phyloP scores from a whole-genome alignment of 1,139 yeast genomes.

The Debaryomyces fabryi region DNA sequence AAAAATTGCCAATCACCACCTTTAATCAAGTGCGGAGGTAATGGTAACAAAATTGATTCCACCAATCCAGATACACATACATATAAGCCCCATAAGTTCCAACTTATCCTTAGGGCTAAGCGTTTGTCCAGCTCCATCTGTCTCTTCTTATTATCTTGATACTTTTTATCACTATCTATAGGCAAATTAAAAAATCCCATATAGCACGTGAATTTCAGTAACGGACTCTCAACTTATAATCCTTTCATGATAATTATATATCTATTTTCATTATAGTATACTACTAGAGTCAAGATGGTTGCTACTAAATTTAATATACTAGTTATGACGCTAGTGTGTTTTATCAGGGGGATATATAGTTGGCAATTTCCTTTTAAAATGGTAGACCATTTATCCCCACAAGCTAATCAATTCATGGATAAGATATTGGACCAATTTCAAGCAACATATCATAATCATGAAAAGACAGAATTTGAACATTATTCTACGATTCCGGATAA shows the following conservation, averaged over 20 bases:
- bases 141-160: not conserved
- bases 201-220: not conserved
- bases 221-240: not conserved
- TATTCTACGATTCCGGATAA: conserved; percentile 5
- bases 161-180: not conserved
- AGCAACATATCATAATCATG: not conserved
- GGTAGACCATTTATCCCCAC: not conserved
- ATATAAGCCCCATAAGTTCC: not conserved
- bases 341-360: not conserved
- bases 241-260: not conserved
- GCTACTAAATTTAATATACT: not conserved
- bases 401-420: not conserved
- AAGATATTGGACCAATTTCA: not conserved
- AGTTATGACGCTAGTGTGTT: not conserved
- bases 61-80: not conserved
- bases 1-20: conserved; percentile 74
- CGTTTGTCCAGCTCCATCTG: not conserved
- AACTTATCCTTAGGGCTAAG: not conserved
- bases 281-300: not conserved
- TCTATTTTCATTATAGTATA: not conserved
- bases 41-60: conserved; percentile 12
- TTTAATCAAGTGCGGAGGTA: conserved; percentile 50
- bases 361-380: conserved; percentile 4
- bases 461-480: not conserved
- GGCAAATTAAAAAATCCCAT: not conserved